Evolutionary conservation across 139 green algal species (phyloP).

Genomic region (Chlorella ohadii): DNA sequence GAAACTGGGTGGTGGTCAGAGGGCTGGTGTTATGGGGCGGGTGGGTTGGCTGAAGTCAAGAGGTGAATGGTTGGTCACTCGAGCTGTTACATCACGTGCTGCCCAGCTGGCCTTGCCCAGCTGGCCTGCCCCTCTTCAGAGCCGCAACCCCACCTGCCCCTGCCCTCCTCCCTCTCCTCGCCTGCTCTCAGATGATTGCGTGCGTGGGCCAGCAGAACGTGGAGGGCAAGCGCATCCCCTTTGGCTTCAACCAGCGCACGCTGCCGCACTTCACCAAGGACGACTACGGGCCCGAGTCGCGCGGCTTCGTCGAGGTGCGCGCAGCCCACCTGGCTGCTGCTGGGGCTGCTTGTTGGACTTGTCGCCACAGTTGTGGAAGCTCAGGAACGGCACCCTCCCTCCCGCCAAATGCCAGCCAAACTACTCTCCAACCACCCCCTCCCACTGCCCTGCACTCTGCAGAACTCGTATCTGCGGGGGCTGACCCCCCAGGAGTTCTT

Average conservation of each 20-base stretch:
- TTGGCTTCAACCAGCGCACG: conserved; percentile 92
- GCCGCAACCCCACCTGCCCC: conserved; percentile 33
- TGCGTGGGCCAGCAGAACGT: conserved; percentile 99
- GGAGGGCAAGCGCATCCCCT: conserved; percentile 99
- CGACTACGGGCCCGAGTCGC: conserved; percentile 94
- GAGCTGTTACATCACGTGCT: too few relatives aligned
- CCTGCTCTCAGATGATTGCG: conserved; percentile 94
- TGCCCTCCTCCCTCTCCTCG: conserved; percentile 46
- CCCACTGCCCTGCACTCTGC: neutral
- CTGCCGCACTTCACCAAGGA: conserved; percentile 98
- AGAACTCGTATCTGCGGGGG: conserved; percentile 96
- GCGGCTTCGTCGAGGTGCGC: conserved; percentile 93
- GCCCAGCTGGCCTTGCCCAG: conserved; percentile 42
- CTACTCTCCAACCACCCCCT: neutral
- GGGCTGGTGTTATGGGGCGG: too few relatives aligned
- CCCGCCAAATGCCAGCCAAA: neutral
- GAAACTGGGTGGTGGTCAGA: too few relatives aligned
- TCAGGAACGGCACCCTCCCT: too few relatives aligned
- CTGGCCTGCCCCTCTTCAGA: too few relatives aligned
- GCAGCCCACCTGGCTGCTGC: neutral
- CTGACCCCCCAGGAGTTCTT: conserved; percentile 99
- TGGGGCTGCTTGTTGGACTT: neutral
- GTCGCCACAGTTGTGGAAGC: neutral
- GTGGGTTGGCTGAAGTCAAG: too few relatives aligned
- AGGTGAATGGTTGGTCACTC: too few relatives aligned